Evolutionary conservation across 2,329 filamentous ascomycete species (phyloP), one percentile per base, ranked within the genome.

Genomic region (Fusarium fracticaudum): DNA sequence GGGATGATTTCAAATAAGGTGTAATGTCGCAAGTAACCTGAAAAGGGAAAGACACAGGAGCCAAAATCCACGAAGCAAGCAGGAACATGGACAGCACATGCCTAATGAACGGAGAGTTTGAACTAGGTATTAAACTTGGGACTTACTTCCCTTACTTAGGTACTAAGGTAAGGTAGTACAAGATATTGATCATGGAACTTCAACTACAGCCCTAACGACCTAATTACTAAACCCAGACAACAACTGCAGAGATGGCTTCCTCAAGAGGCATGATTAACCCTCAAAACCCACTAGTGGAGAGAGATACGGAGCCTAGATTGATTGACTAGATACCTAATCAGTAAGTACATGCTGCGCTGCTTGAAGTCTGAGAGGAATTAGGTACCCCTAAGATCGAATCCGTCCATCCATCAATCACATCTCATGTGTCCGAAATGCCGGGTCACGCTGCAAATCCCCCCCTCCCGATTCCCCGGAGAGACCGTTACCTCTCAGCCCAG

Each of bases 401-500:
- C 22, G 18, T 47, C 24, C 22, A 20, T 67, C 37, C 35, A 48
- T 62, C 35, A 64, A 48, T 61, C 60, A 48, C n/a, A 63, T 62
- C 58, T 64, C 47, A 65, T 40, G 26, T 35, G 35, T 67, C 50
- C 62, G 26, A 59, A 50, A 50, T 67, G 44, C 62, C 50, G 44
- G 64, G 64, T 60, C 62, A 33, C 60, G 37, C n/a, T 54, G 48
- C 26, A 43, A 64, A 44, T 33, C 35, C 18, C 26, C 44, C 44
- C 58, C 18, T 45, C 61, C 29, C 62, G 45, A 60, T 40, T 29
- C 22, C 24, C 50, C 41, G 57, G 55, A 31, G 43, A 54, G 62
- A 62, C 51, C 63, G 58, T 53, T 59, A 41, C 38, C 24, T 41
- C 45, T 73, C 70, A 72, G 70, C 70, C 70, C 65, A 72, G 70